Evolutionary conservation across 75 land plant species (phyloP), one percentile per base, ranked within the genome.

Genomic region (Adiantum capillusveneris): DNA sequence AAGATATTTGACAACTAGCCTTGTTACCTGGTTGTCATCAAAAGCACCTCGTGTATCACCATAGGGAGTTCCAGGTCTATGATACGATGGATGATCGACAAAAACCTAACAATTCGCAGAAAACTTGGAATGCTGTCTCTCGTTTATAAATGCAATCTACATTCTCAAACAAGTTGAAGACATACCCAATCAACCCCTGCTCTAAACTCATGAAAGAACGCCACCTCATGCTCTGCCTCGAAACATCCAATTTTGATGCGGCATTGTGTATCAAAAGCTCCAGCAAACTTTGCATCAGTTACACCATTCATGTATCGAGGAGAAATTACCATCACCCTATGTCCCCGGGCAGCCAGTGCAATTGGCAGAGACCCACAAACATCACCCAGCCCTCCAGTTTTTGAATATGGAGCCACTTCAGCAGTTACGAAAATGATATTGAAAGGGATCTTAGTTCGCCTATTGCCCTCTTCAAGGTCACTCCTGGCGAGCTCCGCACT

Each of bases 1-100:
- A n/a, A n/a, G n/a, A n/a, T n/a, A n/a, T n/a, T n/a, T n/a, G n/a
- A n/a, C n/a, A n/a, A n/a, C n/a, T n/a, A n/a, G n/a, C n/a, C n/a
- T n/a, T n/a, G n/a, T 5, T 56, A 85, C 93, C 93, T 88, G 93
- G 63, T 93, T 93, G 64, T 93, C 98, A 48, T 90, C 96, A 79
- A 85, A 93, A 22, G 96, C 81, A 53, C 98, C 98, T 60, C 66
- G 31, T 29, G 19, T 62, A 73, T 93, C 98, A 12, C 98, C 98
- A 71, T 93, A 93, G 12, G 90, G 98, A 63, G 74, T 89, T 41
- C 98, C 98, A 41, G 90, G 87, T 37, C 98, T 75, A 30, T 79
- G 98, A 56, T 75, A 93, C 5, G 82, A 83, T 39, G 88, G 79
- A 60, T 93, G 98, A 58, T 89, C 98, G 50, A 93, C 95, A 78